phyloP scores from a whole-genome alignment of 352 stramenopile species.

The Phytophthora colocasiae region DNA sequence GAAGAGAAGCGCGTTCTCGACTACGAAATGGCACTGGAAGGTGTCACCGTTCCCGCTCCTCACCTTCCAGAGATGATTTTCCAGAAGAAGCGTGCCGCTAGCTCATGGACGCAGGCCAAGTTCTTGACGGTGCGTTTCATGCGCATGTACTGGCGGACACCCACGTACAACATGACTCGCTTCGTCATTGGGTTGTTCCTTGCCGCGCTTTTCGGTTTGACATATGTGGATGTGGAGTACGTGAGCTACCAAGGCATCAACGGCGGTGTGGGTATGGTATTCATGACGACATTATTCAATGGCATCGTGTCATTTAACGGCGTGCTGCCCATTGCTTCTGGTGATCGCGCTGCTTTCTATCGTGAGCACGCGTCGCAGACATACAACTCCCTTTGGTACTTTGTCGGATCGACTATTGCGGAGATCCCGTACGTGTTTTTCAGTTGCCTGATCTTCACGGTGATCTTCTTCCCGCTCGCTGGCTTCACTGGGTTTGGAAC shows the following conservation, averaged over 20 bases:
- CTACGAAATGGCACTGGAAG: constrained; percentile 30
- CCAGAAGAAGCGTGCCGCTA: constrained; percentile 34
- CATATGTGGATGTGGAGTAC: constrained; percentile 34
- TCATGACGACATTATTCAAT: constrained; percentile 73
- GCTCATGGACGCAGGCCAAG: constrained; percentile 29
- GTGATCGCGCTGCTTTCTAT: constrained; percentile 75
- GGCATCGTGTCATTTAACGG: constrained; percentile 30
- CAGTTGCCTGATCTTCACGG: constrained; percentile 38
- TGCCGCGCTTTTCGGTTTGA: constrained; percentile 23
- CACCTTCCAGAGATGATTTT: constrained; percentile 36
- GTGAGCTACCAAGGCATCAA: constrained; percentile 40
- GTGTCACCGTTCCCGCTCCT: constrained; percentile 23
- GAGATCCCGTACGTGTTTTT: constrained; percentile 76
- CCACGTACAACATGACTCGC: constrained; percentile 84
- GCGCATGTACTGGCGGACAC: constrained; percentile 82
- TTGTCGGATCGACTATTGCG: constrained; percentile 61
- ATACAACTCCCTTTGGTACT: constrained; percentile 89
- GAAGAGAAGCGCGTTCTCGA: constrained; percentile 24
- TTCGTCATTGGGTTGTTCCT: constrained; percentile 49
- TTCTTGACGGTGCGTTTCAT: constrained; percentile 40
- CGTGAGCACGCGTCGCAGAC: constrained; percentile 91
- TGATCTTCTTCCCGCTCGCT: constrained; percentile 41
- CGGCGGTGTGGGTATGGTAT: constrained; percentile 72
- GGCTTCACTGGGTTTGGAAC: constrained; percentile 42
- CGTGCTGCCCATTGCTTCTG: constrained; percentile 40